Percentiles rank a stretch among this genome's conserved stretches.
Conservation (phyloP, 2,329 filamentous ascomycete species). For the Neurospora crassa region DNA sequence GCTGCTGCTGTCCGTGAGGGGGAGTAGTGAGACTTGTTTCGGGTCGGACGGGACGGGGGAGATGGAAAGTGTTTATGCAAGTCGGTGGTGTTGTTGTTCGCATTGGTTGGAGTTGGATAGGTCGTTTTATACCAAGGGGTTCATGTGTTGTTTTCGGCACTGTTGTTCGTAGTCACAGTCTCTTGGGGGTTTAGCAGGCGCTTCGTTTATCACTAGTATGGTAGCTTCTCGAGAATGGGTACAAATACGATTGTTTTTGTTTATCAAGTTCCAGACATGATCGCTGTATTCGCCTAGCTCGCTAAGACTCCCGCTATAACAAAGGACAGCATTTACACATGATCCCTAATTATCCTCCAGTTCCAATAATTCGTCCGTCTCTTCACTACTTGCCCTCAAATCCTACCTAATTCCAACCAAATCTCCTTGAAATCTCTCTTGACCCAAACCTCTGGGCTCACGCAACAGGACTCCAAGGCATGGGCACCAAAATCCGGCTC, state of each 20-base stretch:
- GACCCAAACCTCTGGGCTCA: slow-evolving; percentile 27
- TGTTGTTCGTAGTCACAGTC: background rate
- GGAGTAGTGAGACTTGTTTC: background rate
- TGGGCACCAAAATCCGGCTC: slow-evolving; percentile 83
- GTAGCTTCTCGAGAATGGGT: background rate
- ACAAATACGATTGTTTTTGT: background rate
- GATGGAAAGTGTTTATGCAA: background rate
- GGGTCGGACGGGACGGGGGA: background rate
- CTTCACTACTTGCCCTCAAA: background rate
- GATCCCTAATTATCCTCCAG: background rate
- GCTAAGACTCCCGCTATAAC: too few relatives aligned
- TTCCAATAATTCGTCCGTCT: background rate
- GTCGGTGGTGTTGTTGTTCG: slow-evolving; percentile 10
- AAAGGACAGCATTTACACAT: background rate
- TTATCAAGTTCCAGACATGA: background rate
- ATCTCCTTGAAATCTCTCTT: background rate
- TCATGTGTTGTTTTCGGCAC: slow-evolving; percentile 13
- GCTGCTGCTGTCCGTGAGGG: slow-evolving; percentile 1
- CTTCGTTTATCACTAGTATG: background rate
- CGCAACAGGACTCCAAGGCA: slow-evolving; percentile 92
- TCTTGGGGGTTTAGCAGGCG: background rate
- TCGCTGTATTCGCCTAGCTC: background rate
- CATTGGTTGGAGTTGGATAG: slow-evolving; percentile 16
- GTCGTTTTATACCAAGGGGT: slow-evolving; percentile 11
- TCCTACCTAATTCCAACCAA: background rate